Evolutionary conservation across 1,139 yeast genomes (phyloP), one percentile per base, ranked within the genome.

Genomic region (Hemisphaericaspora subhashii): DNA sequence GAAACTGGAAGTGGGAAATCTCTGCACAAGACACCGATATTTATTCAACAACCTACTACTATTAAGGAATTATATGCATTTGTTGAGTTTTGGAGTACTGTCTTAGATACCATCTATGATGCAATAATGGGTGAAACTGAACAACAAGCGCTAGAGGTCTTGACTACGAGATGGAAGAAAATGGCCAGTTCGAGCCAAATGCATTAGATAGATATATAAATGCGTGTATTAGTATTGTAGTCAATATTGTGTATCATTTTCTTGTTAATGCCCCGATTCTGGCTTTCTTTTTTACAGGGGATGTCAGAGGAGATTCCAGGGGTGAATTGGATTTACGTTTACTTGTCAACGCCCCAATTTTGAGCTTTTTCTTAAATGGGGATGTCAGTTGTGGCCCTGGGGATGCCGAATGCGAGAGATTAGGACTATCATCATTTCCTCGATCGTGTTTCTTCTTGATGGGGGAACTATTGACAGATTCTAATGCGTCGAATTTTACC

Each of bases 61-160:
- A 20, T 33, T 1, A 27, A 35, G 5, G 71, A 66, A 10, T 51
- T 80, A 16, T 36, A 35, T 1, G 58, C 54, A 14, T 81, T 83
- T 49, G 56, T 71, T 5, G 56, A 56, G 1, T 76, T 77, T 48
- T 85, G 92, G 92, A 46, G 58, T 2, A 54, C 57, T 3, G 58
- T 76, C 0, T 59, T 83, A 41, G 47, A 47, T 3, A 55, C 58
- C 2, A 53, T 80, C n/a, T 79, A 78, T 49, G 41, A 47, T 14
- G 46, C 47, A 7, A 68, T 66, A 31, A 65, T 79, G 60, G 62
- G 60, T 34, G 55, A 49, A 1, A 35, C 42, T 0, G 80, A 78
- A 40, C 60, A 62, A 27, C 45, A 50, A 2, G 74, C 80, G 3
- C 53, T 79, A 39, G 52, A 50, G n/a, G 33, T 51, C 29, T 53